phyloP scores from a whole-genome alignment of 2,329 filamentous ascomycete species.

The Chaetomium strumarium region DNA sequence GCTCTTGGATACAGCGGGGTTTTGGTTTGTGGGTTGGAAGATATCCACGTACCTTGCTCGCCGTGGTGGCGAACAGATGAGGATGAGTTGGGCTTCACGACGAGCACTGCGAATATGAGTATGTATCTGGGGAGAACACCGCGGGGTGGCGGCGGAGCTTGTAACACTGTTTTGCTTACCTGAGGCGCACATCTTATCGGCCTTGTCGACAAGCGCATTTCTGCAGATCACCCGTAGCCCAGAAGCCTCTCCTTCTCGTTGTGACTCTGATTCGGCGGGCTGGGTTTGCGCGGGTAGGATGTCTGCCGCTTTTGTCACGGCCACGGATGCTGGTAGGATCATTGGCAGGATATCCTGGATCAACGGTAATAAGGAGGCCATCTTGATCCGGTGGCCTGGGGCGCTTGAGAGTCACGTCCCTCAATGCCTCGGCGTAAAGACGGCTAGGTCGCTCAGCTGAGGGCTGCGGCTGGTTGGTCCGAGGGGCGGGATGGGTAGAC shows the following conservation, averaged over 20 bases:
- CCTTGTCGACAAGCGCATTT: conserved; percentile 58
- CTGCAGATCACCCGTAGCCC: conserved; percentile 32
- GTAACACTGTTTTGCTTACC: conserved; percentile 36
- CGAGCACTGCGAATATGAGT: conserved; percentile 44
- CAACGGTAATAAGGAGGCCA: conserved; percentile 50
- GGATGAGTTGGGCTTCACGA: conserved; percentile 55
- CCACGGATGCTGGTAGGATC: conserved; percentile 52
- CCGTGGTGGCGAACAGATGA: conserved; percentile 65
- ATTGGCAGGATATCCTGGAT: conserved; percentile 55
- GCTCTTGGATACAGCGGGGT: background rate
- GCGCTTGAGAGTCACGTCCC: background rate
- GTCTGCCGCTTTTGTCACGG: conserved; percentile 45
- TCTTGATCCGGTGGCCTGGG: conserved; percentile 22
- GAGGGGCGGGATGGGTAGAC: too few relatives aligned
- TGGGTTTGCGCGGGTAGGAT: conserved; percentile 37
- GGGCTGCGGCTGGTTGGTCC: too few relatives aligned
- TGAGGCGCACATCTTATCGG: conserved; percentile 60
- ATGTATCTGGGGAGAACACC: background rate
- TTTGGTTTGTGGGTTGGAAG: background rate
- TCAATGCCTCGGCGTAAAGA: background rate
- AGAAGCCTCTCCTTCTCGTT: conserved; percentile 27
- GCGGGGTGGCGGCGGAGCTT: too few relatives aligned
- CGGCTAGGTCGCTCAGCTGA: background rate
- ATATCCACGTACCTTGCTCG: conserved; percentile 49
- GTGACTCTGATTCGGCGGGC: conserved; percentile 32